Evolutionary conservation across 441 rosid species (phyloP).

Genomic region (Erodium texanum): DNA sequence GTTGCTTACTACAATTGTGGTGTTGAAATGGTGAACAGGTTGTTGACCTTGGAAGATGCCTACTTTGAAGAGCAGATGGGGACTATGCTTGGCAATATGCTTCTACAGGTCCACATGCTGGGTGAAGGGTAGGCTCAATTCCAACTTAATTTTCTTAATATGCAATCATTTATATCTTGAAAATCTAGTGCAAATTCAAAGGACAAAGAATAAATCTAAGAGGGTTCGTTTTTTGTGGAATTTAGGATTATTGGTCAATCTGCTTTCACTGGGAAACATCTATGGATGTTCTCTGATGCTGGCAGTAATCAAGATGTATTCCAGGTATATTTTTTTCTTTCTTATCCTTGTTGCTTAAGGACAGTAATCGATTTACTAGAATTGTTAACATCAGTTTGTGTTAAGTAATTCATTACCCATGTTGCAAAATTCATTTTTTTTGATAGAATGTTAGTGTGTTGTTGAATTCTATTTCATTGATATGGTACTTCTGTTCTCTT

Average conservation of each 20-base stretch:
- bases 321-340: constrained; percentile 34
- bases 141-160: neutral
- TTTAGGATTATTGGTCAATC: constrained; percentile 65
- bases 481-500: neutral
- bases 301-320: constrained; percentile 19
- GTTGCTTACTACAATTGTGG: constrained; percentile 14
- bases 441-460: neutral
- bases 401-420: neutral
- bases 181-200: neutral
- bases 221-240: constrained; percentile 16
- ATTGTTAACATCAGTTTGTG: neutral
- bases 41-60: constrained; percentile 64
- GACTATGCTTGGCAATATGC: constrained; percentile 39
- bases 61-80: constrained; percentile 49
- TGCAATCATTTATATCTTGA: neutral
- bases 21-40: constrained; percentile 37
- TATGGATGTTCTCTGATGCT: constrained; percentile 58
- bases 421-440: neutral
- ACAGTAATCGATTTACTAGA: neutral
- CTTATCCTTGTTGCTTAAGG: constrained; percentile 4
- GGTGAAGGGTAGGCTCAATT: constrained; percentile 74
- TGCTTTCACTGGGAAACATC: constrained; percentile 56
- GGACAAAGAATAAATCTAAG: constrained; percentile 9
- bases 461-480: constrained; percentile 6
- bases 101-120: constrained; percentile 49